A percentile compares a stretch with the other conserved stretches of the same genome.
Conservation (phyloP, 352 stramenopile species). For the Globisporangium nagaii region DNA sequence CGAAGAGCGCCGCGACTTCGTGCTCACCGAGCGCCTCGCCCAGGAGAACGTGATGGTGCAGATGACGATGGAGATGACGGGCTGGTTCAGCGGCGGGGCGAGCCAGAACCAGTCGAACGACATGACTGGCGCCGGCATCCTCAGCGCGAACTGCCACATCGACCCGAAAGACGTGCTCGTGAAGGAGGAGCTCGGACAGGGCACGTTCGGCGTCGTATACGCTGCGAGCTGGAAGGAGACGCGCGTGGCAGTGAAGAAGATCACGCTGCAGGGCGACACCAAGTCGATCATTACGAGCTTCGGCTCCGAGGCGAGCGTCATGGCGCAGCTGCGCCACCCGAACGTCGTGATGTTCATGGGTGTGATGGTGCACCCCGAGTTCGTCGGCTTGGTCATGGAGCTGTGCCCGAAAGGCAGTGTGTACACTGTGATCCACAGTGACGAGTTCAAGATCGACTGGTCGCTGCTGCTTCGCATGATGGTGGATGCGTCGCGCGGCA, state of each 20-base stretch:
- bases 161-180: conserved; percentile 77
- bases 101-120: conserved; percentile 43
- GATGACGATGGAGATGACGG: conserved; percentile 88
- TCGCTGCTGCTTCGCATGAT: conserved; percentile 82
- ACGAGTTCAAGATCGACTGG: conserved; percentile 83
- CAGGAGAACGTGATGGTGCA: conserved; percentile 86
- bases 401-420: conserved; percentile 83
- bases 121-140: conserved; percentile 36
- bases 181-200: conserved; percentile 72
- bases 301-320: conserved; percentile 73
- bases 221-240: conserved; percentile 79
- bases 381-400: conserved; percentile 87
- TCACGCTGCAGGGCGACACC: conserved; percentile 70
- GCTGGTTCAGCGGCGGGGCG: conserved; percentile 80
- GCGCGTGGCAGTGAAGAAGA: conserved; percentile 80
- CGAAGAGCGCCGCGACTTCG: conserved; percentile 81
- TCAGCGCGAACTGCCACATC: conserved; percentile 82
- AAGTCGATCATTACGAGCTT: conserved; percentile 83
- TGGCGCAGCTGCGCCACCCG: conserved; percentile 77
- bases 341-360: conserved; percentile 91
- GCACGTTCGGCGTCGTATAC: conserved; percentile 76
- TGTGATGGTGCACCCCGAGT: conserved; percentile 84
- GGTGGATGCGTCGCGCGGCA: conserved; percentile 80
- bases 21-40: conserved; percentile 71
- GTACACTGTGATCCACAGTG: conserved; percentile 74